Evolutionary conservation across 371 early-diverging fungal genomes (phyloP).

Genomic region (Chytridiales sp.): DNA sequence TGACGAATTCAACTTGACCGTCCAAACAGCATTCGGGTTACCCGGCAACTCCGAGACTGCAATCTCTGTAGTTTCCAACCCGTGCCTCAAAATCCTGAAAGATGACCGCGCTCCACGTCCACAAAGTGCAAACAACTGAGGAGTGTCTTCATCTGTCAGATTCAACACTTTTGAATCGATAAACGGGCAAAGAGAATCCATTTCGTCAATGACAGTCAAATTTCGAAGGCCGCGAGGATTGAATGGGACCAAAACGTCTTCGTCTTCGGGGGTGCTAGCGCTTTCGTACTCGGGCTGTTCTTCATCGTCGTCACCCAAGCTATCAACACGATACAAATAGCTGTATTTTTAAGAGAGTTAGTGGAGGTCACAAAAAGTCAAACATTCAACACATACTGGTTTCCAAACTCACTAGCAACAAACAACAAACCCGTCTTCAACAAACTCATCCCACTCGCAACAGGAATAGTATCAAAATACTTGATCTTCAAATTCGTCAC

Average conservation of each 20-base stretch:
- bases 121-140: slow-evolving; percentile 87
- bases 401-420: slow-evolving; percentile 86
- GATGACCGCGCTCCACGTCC: slow-evolving; percentile 82
- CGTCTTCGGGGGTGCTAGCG: slow-evolving; percentile 55
- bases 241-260: slow-evolving; percentile 68
- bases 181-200: slow-evolving; percentile 81
- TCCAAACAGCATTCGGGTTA: slow-evolving; percentile 93
- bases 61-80: slow-evolving; percentile 86
- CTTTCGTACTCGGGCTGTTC: slow-evolving; percentile 72
- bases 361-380: background rate
- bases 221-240: slow-evolving; percentile 80
- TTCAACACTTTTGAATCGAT: slow-evolving; percentile 73
- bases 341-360: slow-evolving; percentile 36
- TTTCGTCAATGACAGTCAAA: slow-evolving; percentile 82
- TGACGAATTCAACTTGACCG: slow-evolving; percentile 68
- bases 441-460: slow-evolving; percentile 75
- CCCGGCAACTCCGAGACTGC: slow-evolving; percentile 92
- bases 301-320: slow-evolving; percentile 87
- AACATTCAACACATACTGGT: slow-evolving; percentile 67
- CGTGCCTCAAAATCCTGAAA: slow-evolving; percentile 88
- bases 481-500: slow-evolving; percentile 62
- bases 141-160: slow-evolving; percentile 86
- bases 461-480: slow-evolving; percentile 93
- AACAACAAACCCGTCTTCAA: slow-evolving; percentile 93
- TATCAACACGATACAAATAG: slow-evolving; percentile 87